phyloP scores from a whole-genome alignment of 768 basidiomycete genomes.

The button mushroom (Agaricus bisporus) region DNA sequence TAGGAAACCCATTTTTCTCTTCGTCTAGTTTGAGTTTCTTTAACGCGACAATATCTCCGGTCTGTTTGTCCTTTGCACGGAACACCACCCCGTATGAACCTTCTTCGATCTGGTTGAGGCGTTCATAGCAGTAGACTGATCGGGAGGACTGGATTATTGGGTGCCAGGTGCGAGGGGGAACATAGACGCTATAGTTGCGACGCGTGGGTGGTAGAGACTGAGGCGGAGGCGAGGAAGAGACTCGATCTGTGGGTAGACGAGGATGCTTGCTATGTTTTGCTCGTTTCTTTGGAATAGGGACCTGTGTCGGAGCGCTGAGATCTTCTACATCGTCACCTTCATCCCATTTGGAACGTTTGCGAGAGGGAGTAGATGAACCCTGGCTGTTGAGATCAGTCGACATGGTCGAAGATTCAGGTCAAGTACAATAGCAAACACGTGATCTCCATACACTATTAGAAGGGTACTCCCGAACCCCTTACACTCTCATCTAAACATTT shows the following conservation, averaged over 20 bases:
- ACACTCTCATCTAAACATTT: constrained; percentile 63
- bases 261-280: constrained; percentile 34
- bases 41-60: constrained; percentile 92
- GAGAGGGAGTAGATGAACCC: constrained; percentile 49
- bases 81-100: constrained; percentile 98
- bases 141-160: constrained; percentile 82
- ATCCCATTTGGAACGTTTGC: constrained; percentile 79
- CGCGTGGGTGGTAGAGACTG: constrained; percentile 14
- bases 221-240: constrained; percentile 16
- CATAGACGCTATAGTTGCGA: constrained; percentile 54
- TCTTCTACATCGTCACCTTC: constrained; percentile 34
- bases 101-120: constrained; percentile 97
- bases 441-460: background rate
- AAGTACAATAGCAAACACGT: background rate
- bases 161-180: constrained; percentile 70
- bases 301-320: constrained; percentile 20
- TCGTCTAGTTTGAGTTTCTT: constrained; percentile 98
- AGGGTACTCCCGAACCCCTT: constrained; percentile 21
- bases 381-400: constrained; percentile 19
- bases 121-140: constrained; percentile 90
- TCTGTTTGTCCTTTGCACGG: constrained; percentile 90
- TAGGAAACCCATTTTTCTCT: constrained; percentile 98
- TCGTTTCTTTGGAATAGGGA: constrained; percentile 49
- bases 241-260: constrained; percentile 15
- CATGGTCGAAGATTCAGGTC: constrained; percentile 11